These are phyloP conservation scores for Phytopythium vexans DNA, from an alignment of 352 stramenopile species.

Conservation along the genomic window DNA sequence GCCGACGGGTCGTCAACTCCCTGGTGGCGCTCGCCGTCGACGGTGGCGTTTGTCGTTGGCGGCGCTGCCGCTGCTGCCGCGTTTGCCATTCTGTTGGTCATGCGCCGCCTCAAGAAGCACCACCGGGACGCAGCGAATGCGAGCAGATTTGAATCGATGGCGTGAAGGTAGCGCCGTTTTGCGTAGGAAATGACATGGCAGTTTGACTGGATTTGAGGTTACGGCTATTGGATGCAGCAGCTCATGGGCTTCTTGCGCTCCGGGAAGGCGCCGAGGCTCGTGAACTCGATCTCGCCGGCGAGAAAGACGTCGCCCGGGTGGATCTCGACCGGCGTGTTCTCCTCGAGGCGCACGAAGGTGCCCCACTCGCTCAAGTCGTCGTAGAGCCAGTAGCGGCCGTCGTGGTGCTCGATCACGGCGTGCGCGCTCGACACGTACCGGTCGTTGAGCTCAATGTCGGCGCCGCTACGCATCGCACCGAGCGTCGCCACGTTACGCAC, in stretches of 20 bases:
- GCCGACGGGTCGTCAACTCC: neutral
- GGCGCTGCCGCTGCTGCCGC: neutral
- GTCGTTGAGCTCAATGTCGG: constrained; percentile 72
- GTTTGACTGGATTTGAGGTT: neutral
- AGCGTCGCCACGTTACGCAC: constrained; percentile 64
- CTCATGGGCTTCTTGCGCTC: constrained; percentile 52
- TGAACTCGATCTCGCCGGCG: constrained; percentile 75
- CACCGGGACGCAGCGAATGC: neutral
- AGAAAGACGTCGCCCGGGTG: constrained; percentile 68
- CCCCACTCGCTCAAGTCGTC: constrained; percentile 66
- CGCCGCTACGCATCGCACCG: constrained; percentile 44
- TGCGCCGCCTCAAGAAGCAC: constrained; percentile 1
- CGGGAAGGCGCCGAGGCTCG: constrained; percentile 56
- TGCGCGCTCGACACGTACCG: constrained; percentile 52
- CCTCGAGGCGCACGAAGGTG: constrained; percentile 71
- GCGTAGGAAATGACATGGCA: neutral
- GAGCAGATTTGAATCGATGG: neutral
- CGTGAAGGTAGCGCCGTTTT: neutral
- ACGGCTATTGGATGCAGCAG: constrained; percentile 36
- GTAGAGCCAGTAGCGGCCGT: constrained; percentile 70
- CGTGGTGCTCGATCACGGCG: constrained; percentile 71
- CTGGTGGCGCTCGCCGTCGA: neutral
- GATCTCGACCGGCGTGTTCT: constrained; percentile 62
- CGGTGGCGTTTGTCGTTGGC: neutral
- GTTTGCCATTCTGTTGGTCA: neutral